phyloP scores from a whole-genome alignment of 2,329 filamentous ascomycete species.

The Catunica adiposa region DNA sequence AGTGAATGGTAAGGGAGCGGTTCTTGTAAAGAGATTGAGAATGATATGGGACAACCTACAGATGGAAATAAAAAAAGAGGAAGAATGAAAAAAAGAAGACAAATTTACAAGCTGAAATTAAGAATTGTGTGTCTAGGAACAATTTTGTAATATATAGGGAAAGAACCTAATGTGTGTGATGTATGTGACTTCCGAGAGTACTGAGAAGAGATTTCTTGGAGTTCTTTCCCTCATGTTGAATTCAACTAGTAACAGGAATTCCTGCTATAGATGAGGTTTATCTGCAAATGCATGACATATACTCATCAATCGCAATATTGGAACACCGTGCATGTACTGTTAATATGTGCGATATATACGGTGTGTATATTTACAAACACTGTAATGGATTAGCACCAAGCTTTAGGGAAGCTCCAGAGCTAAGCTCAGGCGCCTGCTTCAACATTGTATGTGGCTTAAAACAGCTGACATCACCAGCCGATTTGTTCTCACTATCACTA shows the following conservation, averaged over 20 bases:
- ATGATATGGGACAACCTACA: neutral
- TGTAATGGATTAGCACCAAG: constrained; percentile 9
- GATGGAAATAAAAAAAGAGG: neutral
- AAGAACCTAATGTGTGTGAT: neutral
- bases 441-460: neutral
- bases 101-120: no score
- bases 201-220: neutral
- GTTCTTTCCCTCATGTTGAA: neutral
- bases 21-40: neutral
- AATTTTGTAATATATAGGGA: no score
- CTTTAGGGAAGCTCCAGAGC: neutral
- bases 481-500: no score
- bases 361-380: neutral
- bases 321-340: constrained; percentile 6
- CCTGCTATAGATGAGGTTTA: neutral
- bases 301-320: neutral
- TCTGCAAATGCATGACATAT: neutral
- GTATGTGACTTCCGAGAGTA: neutral
- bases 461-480: neutral
- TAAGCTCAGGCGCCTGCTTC: neutral
- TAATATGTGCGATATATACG: neutral
- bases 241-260: neutral
- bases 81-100: neutral
- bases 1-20: neutral
- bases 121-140: neutral